These are phyloP conservation scores for Leccinum rimulosum DNA, from an alignment of 768 basidiomycete genomes.

Conservation along the genomic window DNA sequence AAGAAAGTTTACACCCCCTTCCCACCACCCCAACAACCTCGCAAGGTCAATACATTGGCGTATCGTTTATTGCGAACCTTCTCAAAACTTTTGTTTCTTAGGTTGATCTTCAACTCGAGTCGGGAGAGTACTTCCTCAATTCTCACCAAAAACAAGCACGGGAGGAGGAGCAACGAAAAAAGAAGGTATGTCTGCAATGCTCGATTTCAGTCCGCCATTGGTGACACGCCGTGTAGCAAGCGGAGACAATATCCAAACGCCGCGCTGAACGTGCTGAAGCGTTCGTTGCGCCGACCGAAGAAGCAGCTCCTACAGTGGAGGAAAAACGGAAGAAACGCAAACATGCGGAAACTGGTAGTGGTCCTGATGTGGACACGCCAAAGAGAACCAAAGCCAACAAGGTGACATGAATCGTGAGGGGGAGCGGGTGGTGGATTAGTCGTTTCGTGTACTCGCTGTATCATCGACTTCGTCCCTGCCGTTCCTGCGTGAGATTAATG, in stretches of 20 bases:
- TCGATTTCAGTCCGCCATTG: neutral
- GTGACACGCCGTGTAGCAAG: slow-evolving; percentile 56
- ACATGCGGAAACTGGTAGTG: slow-evolving; percentile 41
- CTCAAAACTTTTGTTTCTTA: slow-evolving; percentile 28
- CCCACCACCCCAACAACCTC: slow-evolving; percentile 90
- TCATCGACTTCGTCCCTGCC: neutral
- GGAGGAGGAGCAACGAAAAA: slow-evolving; percentile 67
- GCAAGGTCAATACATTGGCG: slow-evolving; percentile 60
- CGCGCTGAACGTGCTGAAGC: slow-evolving; percentile 82
- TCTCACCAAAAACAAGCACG: slow-evolving; percentile 78
- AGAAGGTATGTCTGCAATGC: slow-evolving; percentile 47
- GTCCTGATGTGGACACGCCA: slow-evolving; percentile 36
- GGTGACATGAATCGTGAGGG: slow-evolving; percentile 6
- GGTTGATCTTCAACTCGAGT: slow-evolving; percentile 93
- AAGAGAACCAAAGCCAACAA: slow-evolving; percentile 31
- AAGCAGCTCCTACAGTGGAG: slow-evolving; percentile 67
- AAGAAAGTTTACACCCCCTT: slow-evolving; percentile 99
- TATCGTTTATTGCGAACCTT: neutral
- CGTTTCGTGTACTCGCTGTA: slow-evolving; percentile 11
- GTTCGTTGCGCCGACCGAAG: slow-evolving; percentile 86
- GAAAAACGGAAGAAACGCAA: slow-evolving; percentile 65
- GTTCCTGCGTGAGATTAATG: neutral
- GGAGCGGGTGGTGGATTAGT: neutral
- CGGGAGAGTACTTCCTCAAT: slow-evolving; percentile 98
- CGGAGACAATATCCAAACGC: slow-evolving; percentile 64